phyloP scores from a whole-genome alignment of 257 asterid genomes.

The Solanum piurae region DNA sequence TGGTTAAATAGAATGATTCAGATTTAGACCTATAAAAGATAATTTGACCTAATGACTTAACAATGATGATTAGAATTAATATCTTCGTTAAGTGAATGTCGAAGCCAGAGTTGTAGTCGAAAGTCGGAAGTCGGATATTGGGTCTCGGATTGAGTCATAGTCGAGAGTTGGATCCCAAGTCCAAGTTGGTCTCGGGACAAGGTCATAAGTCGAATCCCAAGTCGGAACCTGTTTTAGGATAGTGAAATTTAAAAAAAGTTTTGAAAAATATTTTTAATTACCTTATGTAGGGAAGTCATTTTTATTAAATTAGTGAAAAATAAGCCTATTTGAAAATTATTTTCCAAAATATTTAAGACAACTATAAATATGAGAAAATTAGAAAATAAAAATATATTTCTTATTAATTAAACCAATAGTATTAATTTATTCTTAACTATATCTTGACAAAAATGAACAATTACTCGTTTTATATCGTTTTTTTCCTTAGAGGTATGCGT shows the following conservation, averaged over 20 bases:
- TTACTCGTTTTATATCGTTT: neutral
- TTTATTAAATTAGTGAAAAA: neutral
- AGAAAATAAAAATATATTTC: neutral
- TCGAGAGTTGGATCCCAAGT: neutral
- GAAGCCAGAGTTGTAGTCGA: neutral
- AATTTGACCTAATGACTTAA: neutral
- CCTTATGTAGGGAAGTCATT: neutral
- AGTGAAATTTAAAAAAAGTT: neutral
- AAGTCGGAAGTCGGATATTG: neutral
- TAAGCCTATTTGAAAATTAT: neutral
- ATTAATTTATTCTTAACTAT: neutral
- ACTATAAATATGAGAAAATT: no score
- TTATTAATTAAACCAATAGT: neutral
- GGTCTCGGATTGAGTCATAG: neutral
- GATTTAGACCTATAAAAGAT: neutral
- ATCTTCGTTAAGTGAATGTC: neutral
- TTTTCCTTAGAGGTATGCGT: no score
- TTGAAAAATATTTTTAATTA: no score
- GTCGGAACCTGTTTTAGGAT: no score
- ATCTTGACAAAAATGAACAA: neutral
- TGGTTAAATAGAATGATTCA: neutral
- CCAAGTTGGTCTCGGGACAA: neutral
- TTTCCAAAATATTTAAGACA: neutral
- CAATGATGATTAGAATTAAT: no score
- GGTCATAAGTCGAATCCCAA: neutral